A percentile compares a stretch with the other conserved stretches of the same genome.
Evolutionary conservation across 2,329 filamentous ascomycete species (phyloP).

Genomic region (Dactylonectria estremocensis): DNA sequence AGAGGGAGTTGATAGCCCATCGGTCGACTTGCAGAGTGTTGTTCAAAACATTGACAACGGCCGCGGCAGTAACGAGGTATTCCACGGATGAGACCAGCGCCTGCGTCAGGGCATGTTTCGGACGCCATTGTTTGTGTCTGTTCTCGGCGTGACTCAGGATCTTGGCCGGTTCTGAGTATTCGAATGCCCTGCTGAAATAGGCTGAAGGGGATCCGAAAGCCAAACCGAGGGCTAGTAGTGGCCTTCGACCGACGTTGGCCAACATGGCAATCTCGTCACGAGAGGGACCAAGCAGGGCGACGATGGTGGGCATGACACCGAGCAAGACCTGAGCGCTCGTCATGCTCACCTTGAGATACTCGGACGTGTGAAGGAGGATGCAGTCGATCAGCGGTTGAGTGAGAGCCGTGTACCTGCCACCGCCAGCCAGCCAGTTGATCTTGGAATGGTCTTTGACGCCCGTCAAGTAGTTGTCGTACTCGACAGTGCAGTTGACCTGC

Average conservation of each 20-base stretch:
- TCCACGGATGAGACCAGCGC: neutral
- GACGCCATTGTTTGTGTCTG: neutral
- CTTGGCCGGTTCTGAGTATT: constrained; percentile 18
- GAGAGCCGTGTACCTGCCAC: constrained; percentile 13
- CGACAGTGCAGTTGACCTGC: neutral
- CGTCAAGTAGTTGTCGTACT: constrained; percentile 16
- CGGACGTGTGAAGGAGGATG: constrained; percentile 14
- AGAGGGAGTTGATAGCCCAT: constrained; percentile 12
- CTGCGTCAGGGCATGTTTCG: neutral
- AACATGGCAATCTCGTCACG: constrained; percentile 19
- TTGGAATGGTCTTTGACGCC: constrained; percentile 5
- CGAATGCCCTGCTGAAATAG: constrained; percentile 26
- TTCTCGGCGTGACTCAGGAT: constrained; percentile 12
- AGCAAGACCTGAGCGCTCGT: constrained; percentile 24
- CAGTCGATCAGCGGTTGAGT: constrained; percentile 28
- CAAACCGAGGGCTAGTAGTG: constrained; percentile 13
- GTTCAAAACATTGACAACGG: constrained; percentile 2
- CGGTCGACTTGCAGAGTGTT: constrained; percentile 14
- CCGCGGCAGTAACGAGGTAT: neutral
- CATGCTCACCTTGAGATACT: constrained; percentile 23
- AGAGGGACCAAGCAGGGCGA: constrained; percentile 20
- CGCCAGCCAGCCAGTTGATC: constrained; percentile 19
- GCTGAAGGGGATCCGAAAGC: constrained; percentile 22
- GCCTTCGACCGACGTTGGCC: constrained; percentile 17
- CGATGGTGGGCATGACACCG: constrained; percentile 26